Evolutionary conservation across 331 rosid species (phyloP).

Genomic region (Quercus lobata): DNA sequence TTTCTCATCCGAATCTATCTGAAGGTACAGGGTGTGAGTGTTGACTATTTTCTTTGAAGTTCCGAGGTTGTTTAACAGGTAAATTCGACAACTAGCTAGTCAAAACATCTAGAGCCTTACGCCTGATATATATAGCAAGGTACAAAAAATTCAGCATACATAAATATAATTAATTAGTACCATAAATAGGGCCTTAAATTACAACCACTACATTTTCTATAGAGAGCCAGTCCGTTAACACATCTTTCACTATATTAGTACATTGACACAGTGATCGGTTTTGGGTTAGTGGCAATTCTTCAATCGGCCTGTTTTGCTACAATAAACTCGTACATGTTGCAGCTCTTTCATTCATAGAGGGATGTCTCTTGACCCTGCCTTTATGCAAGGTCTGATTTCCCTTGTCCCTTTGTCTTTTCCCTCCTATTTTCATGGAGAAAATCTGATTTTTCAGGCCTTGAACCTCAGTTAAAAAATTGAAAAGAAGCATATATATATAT

Average conservation of each 20-base stretch:
- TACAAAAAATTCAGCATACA: too few relatives aligned
- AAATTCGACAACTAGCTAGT: too few relatives aligned
- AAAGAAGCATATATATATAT: neutral
- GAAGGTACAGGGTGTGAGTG: neutral
- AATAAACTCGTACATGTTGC: neutral
- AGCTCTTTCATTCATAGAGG: neutral
- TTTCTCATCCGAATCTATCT: neutral
- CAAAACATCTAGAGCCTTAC: too few relatives aligned
- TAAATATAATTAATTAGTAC: too few relatives aligned
- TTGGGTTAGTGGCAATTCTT: neutral
- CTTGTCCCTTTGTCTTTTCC: neutral
- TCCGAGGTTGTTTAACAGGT: neutral
- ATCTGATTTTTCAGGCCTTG: neutral
- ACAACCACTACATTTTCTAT: neutral
- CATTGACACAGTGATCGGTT: neutral
- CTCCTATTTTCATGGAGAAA: neutral
- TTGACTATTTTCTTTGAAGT: neutral
- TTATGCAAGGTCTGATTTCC: neutral
- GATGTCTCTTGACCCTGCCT: neutral
- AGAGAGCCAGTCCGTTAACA: neutral
- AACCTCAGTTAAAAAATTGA: neutral
- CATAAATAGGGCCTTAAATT: neutral
- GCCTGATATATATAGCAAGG: too few relatives aligned
- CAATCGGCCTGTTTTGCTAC: neutral
- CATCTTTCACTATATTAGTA: slow-evolving; percentile 5